These are phyloP conservation scores for Phlyctochytrium bullatum DNA, from an alignment of 192 early-diverging fungal genomes.

Conservation along the genomic window DNA sequence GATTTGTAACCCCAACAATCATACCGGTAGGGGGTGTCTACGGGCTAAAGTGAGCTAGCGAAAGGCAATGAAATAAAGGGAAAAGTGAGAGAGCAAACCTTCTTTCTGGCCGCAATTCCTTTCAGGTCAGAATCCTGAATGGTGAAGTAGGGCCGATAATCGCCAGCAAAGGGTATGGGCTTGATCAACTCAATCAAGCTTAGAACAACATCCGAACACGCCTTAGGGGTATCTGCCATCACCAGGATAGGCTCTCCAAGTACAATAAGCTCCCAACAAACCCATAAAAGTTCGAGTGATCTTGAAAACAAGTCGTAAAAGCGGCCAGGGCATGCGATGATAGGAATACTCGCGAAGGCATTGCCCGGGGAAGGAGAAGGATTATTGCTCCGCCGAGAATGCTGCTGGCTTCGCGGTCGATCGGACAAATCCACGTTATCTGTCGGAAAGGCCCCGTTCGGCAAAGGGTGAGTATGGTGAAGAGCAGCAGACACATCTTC, in stretches of 20 bases:
- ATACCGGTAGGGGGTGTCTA: conserved; percentile 71
- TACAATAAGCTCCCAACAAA: conserved; percentile 92
- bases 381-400: neutral
- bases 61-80: conserved; percentile 9
- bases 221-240: conserved; percentile 79
- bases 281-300: conserved; percentile 80
- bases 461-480: too few relatives aligned
- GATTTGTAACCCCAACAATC: conserved; percentile 94
- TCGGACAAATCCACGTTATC: neutral
- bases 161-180: conserved; percentile 92
- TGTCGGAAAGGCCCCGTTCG: neutral
- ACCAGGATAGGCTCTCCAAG: conserved; percentile 88
- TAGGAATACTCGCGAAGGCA: neutral
- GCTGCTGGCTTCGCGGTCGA: neutral
- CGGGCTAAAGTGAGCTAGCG: too few relatives aligned
- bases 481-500: too few relatives aligned
- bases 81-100: neutral
- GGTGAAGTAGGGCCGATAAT: conserved; percentile 96
- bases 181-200: conserved; percentile 88
- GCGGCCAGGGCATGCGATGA: conserved; percentile 52
- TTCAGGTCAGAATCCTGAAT: conserved; percentile 94
- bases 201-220: conserved; percentile 81
- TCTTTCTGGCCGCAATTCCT: conserved; percentile 50
- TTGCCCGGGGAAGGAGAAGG: neutral
- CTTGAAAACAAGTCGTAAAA: conserved; percentile 76